phyloP scores from a whole-genome alignment of 2,329 filamentous ascomycete genomes.

The Stagonosporopsis cucurbitacearum region DNA sequence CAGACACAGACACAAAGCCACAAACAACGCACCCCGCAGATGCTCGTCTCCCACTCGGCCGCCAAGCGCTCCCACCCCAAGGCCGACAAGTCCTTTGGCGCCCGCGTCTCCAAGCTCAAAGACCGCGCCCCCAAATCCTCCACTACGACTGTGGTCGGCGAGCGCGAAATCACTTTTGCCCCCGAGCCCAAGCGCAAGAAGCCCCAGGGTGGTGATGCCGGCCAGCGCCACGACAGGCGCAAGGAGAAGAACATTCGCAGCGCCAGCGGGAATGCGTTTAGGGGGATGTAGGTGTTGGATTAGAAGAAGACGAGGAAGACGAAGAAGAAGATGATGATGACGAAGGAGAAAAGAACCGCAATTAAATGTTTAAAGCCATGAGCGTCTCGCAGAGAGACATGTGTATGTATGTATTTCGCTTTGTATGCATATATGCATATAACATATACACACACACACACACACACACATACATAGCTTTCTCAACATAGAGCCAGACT shows the following conservation, averaged over 20 bases:
- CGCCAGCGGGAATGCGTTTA: slow-evolving; percentile 78
- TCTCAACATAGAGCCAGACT: too few relatives aligned
- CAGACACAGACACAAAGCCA: slow-evolving; percentile 28
- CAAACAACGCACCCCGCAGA: slow-evolving; percentile 41
- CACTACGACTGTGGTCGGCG: slow-evolving; percentile 53
- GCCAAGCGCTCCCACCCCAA: slow-evolving; percentile 44
- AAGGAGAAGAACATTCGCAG: slow-evolving; percentile 67
- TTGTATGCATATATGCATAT: too few relatives aligned
- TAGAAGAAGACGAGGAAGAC: background rate
- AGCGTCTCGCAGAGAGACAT: too few relatives aligned
- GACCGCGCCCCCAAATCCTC: slow-evolving; percentile 28
- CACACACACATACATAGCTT: too few relatives aligned
- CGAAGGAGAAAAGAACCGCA: too few relatives aligned
- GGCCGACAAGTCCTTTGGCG: slow-evolving; percentile 64
- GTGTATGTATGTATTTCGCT: too few relatives aligned
- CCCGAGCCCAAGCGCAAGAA: slow-evolving; percentile 60
- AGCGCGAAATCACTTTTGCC: slow-evolving; percentile 74
- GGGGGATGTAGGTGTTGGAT: slow-evolving; percentile 59
- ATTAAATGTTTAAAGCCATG: too few relatives aligned
- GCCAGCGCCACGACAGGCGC: slow-evolving; percentile 46
- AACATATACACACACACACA: too few relatives aligned
- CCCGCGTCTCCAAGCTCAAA: slow-evolving; percentile 56
- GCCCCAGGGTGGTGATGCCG: slow-evolving; percentile 30
- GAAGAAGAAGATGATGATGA: background rate
- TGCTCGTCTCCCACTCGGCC: slow-evolving; percentile 62